Base-by-base conservation (phyloP, 257 asterid genomes). In the Primulina eburnea region DNA sequence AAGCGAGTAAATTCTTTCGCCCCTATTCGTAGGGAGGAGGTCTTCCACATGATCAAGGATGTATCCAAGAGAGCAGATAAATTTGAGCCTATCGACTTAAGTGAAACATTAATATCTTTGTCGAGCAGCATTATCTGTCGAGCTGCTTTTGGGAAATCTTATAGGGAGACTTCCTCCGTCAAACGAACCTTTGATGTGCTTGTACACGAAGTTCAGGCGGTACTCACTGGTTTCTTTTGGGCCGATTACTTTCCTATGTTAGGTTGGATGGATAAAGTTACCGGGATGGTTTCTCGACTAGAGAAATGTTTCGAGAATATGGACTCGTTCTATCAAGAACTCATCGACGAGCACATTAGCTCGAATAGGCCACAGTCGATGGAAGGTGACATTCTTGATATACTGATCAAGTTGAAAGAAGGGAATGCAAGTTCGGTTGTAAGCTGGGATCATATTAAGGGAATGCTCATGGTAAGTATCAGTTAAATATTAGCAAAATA, bases 391-490 rank as follows among this genome's bases (percentile, higher is more conserved):
- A 30, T 76, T 33, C 18, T 76, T 47, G 80, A 71, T 43, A 33
- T 61, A 9, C 61, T 71, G 65, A 63, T 76, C 8, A 59, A 60
- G 2, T 33, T 76, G 17, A 70, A 37, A 21, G 59, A 56, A 7
- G 32, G 58, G 1, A 1, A 20, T 1, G 17, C 68, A 4, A 7
- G 35, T 56, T 29, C 72, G 0, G 6, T 56, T 30, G 56, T 70
- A 40, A 37, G n/a, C 8, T 55, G 64, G 71, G 72, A 75, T 28
- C 32, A 69, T 38, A 58, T 75, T n/a, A 75, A 75, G 58, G 79
- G 64, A 40, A 2, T 75, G 7, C 67, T 76, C 24, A 56, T 70
- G 80, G 76, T 76, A 65, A n/a, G 60, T 2, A 29, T 43, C 47
- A 8, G 12, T 8, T 8, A 8, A 37, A 5, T 6, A 34, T 6